Conservation (phyloP, 345 rosid species). For the Melastoma malabathricum region DNA sequence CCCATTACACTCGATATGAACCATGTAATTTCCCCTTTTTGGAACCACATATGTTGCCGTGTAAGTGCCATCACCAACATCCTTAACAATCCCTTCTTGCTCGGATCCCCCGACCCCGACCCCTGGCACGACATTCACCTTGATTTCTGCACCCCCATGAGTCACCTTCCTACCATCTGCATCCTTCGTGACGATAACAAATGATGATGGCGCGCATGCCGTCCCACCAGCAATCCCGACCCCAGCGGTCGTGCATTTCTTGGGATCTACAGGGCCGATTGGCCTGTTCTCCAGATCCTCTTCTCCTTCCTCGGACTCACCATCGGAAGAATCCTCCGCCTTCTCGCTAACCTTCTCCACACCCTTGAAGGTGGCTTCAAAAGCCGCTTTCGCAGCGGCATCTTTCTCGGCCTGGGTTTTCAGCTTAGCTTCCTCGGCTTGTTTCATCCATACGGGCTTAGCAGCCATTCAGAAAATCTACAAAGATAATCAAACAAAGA, state of each 20-base stretch:
- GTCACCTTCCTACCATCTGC: constrained; percentile 76
- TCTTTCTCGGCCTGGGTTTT: constrained; percentile 83
- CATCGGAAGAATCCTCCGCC: constrained; percentile 37
- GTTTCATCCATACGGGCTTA: constrained; percentile 92
- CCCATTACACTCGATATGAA: constrained; percentile 75
- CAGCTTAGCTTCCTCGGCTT: constrained; percentile 87
- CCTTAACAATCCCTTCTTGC: constrained; percentile 87
- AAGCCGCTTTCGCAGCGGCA: constrained; percentile 94
- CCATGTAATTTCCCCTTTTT: constrained; percentile 96
- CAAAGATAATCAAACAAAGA: no score
- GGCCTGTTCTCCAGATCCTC: constrained; percentile 58
- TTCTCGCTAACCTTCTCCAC: constrained; percentile 25
- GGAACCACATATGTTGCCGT: constrained; percentile 87
- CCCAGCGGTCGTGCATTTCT: constrained; percentile 78
- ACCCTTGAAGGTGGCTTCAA: constrained; percentile 85
- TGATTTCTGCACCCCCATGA: constrained; percentile 58
- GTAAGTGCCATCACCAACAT: constrained; percentile 85
- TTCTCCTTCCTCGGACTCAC: constrained; percentile 58
- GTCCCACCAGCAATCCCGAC: constrained; percentile 92
- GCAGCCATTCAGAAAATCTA: constrained; percentile 26
- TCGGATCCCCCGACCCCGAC: constrained; percentile 91
- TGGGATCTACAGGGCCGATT: constrained; percentile 78
- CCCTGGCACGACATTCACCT: constrained; percentile 73
- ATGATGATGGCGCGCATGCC: constrained; percentile 76
- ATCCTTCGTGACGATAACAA: constrained; percentile 73